Evolutionary conservation across 495 filamentous ascomycete species (phyloP).

Genomic region (Aspergillus ellipticus): DNA sequence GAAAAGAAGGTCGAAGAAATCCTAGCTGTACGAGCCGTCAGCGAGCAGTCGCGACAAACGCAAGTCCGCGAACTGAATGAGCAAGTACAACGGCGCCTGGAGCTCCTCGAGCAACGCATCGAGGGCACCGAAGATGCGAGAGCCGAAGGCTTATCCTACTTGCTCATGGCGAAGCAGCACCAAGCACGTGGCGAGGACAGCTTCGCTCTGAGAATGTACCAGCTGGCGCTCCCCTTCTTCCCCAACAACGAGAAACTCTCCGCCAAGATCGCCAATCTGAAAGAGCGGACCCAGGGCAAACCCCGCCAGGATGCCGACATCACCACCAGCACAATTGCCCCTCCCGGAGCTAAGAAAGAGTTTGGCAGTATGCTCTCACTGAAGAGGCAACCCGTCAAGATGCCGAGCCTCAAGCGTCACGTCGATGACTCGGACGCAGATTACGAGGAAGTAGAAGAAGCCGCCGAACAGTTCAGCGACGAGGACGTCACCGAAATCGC

Average conservation of each 20-base stretch:
- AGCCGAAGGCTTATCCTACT: constrained; percentile 74
- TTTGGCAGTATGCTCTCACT: constrained; percentile 42
- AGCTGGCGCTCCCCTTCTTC: constrained; percentile 78
- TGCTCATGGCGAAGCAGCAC: constrained; percentile 90
- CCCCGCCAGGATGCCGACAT: constrained; percentile 12
- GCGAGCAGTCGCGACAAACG: constrained; percentile 45
- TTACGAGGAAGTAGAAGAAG: constrained; percentile 27
- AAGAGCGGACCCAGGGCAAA: constrained; percentile 52
- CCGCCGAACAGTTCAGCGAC: constrained; percentile 24
- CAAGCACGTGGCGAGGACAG: constrained; percentile 74
- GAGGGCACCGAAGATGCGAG: constrained; percentile 69
- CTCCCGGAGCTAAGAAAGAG: constrained; percentile 23
- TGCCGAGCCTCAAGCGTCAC: constrained; percentile 29
- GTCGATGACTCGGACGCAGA: constrained; percentile 32
- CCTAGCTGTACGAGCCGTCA: constrained; percentile 62
- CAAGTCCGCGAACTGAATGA: constrained; percentile 62
- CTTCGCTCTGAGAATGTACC: constrained; percentile 81
- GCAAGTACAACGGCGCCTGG: constrained; percentile 73
- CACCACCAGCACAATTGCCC: constrained; percentile 14
- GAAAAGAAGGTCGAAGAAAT: constrained; percentile 88
- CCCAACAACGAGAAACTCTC: constrained; percentile 79
- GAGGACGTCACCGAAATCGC: constrained; percentile 35
- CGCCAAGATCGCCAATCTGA: constrained; percentile 69
- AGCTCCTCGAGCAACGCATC: constrained; percentile 79
- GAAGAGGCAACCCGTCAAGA: constrained; percentile 27